phyloP scores from a whole-genome alignment of 306 rosid species.

The Corylus avellana region DNA sequence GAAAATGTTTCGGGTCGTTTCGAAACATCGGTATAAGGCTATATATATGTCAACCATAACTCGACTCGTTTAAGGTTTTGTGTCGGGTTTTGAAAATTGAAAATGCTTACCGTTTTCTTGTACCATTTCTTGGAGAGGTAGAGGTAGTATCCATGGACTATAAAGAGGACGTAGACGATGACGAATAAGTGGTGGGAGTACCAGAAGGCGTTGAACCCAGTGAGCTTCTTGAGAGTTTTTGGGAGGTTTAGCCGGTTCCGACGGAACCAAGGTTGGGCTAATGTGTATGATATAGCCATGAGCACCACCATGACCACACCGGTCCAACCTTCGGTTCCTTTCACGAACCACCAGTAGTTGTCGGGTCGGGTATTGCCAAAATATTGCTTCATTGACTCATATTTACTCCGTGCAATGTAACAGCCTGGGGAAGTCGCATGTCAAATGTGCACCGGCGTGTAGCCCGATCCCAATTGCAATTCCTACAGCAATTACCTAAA shows the following conservation, averaged over 20 bases:
- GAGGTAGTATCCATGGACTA: conserved; percentile 72
- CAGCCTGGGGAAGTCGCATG: conserved; percentile 81
- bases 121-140: conserved; percentile 85
- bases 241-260: conserved; percentile 66
- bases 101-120: conserved; percentile 68
- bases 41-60: no score
- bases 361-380: conserved; percentile 63
- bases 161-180: conserved; percentile 74
- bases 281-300: conserved; percentile 73
- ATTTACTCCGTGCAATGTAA: conserved; percentile 57
- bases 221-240: conserved; percentile 57
- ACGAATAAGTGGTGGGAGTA: conserved; percentile 89
- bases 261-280: conserved; percentile 93
- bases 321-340: conserved; percentile 88
- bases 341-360: conserved; percentile 91
- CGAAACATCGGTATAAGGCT: no score
- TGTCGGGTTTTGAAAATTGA: not conserved
- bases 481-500: conserved; percentile 73
- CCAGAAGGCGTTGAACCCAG: conserved; percentile 96
- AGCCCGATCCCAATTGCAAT: conserved; percentile 68
- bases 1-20: not conserved
- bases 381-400: conserved; percentile 57
- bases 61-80: no score
- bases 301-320: conserved; percentile 76
- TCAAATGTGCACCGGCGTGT: conserved; percentile 69